A percentile compares a stretch with the other conserved stretches of the same genome.
phyloP scores from a whole-genome alignment of 371 early-diverging fungal genomes.

The Mortierella polycephala region DNA sequence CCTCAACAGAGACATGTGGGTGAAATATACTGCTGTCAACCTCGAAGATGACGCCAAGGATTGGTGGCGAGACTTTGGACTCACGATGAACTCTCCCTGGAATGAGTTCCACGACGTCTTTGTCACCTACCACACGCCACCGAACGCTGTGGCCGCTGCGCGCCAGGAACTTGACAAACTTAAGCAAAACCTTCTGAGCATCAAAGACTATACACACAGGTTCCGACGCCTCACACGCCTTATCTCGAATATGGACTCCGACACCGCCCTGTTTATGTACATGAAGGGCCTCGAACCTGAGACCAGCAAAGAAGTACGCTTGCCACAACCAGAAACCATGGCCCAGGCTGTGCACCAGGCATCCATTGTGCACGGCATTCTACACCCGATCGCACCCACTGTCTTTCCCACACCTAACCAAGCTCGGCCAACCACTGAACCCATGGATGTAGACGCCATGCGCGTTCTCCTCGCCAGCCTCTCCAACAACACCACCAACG shows the following conservation, averaged over 20 bases:
- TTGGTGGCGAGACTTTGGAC: constrained; percentile 10
- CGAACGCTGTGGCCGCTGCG: constrained; percentile 14
- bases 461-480: neutral
- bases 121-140: constrained; percentile 5
- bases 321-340: constrained; percentile 6
- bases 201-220: constrained; percentile 7
- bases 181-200: neutral
- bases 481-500: neutral
- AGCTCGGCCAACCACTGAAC: neutral
- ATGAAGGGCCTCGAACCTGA: constrained; percentile 11
- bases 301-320: constrained; percentile 14
- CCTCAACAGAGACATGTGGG: neutral
- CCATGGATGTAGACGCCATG: neutral
- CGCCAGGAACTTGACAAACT: constrained; percentile 6
- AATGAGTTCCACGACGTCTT: constrained; percentile 3
- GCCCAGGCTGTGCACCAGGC: constrained; percentile 15
- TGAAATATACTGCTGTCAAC: constrained; percentile 3
- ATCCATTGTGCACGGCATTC: constrained; percentile 8
- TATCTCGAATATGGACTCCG: constrained; percentile 9
- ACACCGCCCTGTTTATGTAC: constrained; percentile 6
- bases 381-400: constrained; percentile 2
- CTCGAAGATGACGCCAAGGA: constrained; percentile 4
- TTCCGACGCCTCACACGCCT: constrained; percentile 11
- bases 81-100: constrained; percentile 1
- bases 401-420: neutral